Percentiles rank a stretch among this genome's conserved stretches.
Conservation (phyloP, 2,329 filamentous ascomycete species). For the Calonectria henricotiae region DNA sequence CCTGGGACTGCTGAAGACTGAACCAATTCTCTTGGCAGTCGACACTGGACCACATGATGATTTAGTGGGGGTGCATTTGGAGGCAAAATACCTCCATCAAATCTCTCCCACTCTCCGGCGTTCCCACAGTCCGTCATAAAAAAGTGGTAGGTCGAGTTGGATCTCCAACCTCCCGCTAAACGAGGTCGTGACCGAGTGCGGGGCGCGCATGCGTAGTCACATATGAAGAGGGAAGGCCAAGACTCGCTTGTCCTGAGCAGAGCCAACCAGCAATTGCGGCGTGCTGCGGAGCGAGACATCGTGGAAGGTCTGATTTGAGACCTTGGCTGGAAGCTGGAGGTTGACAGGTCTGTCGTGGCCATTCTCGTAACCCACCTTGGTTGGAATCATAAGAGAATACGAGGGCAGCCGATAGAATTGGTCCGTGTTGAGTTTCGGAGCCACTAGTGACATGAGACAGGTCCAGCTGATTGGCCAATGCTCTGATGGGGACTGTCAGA, state of each 20-base stretch:
- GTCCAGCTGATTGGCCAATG: constrained; percentile 43
- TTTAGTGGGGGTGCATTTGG: constrained; percentile 17
- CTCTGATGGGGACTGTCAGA: constrained; percentile 38
- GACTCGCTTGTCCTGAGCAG: constrained; percentile 16
- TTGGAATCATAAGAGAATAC: constrained; percentile 40
- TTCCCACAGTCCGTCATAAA: constrained; percentile 13
- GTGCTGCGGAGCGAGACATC: constrained; percentile 31
- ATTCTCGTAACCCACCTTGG: constrained; percentile 9
- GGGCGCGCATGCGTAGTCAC: constrained; percentile 14
- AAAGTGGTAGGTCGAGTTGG: constrained; percentile 8
- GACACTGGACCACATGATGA: constrained; percentile 22
- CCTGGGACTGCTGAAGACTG: constrained; percentile 32
- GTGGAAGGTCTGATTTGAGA: constrained; percentile 16
- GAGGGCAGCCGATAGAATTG: constrained; percentile 38
- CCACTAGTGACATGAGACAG: constrained; percentile 46
- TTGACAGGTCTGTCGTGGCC: constrained; percentile 32
- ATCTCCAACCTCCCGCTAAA: constrained; percentile 24
- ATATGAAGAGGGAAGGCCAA: constrained; percentile 16
- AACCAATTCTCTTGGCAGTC: constrained; percentile 33
- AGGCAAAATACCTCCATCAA: constrained; percentile 31
- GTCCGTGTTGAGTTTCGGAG: constrained; percentile 46
- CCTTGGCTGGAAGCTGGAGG: constrained; percentile 23
- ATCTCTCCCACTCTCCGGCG: constrained; percentile 31
- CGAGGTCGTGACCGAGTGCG: constrained; percentile 16
- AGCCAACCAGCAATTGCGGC: constrained; percentile 31